A percentile compares a stretch with the other conserved stretches of the same genome.
phyloP scores from a whole-genome alignment of 139 green algal species.

The Chlorella sp. region DNA sequence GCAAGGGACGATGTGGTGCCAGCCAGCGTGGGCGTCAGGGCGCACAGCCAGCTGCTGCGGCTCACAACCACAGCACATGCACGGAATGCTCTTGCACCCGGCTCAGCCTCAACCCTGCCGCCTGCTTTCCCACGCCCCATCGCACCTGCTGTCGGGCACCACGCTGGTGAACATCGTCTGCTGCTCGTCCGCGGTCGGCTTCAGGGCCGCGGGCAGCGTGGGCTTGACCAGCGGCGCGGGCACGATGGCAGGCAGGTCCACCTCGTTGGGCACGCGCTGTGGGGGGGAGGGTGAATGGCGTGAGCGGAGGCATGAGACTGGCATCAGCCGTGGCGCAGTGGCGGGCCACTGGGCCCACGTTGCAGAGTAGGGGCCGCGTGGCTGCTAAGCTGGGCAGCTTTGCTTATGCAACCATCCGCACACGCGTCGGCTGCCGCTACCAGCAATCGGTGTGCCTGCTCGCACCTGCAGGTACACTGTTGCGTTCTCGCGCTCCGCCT shows the following conservation, averaged over 20 bases:
- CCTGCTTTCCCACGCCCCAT: no score
- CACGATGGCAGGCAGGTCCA: constrained; percentile 62
- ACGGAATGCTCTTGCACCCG: no score
- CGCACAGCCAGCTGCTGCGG: no score
- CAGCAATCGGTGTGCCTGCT: background rate
- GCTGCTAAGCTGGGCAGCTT: background rate
- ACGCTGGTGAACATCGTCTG: constrained; percentile 71
- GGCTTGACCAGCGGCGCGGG: constrained; percentile 71
- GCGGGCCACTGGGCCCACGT: no score
- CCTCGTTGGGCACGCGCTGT: constrained; percentile 48
- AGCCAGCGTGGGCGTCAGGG: no score
- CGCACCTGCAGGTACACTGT: constrained; percentile 73
- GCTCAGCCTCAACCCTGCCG: no score
- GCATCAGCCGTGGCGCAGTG: no score
- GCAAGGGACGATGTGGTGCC: no score
- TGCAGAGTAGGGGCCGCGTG: background rate
- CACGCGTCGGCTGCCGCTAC: background rate
- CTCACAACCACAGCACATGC: no score
- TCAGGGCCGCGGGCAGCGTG: constrained; percentile 39
- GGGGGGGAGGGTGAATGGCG: background rate
- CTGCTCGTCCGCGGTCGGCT: constrained; percentile 30
- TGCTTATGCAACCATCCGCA: background rate
- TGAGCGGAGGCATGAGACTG: no score
- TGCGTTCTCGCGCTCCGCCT: constrained; percentile 61
- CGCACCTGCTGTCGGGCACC: constrained; percentile 78